Conservation (phyloP, 2,329 filamentous ascomycete species). For the Ophiostoma quercus region DNA sequence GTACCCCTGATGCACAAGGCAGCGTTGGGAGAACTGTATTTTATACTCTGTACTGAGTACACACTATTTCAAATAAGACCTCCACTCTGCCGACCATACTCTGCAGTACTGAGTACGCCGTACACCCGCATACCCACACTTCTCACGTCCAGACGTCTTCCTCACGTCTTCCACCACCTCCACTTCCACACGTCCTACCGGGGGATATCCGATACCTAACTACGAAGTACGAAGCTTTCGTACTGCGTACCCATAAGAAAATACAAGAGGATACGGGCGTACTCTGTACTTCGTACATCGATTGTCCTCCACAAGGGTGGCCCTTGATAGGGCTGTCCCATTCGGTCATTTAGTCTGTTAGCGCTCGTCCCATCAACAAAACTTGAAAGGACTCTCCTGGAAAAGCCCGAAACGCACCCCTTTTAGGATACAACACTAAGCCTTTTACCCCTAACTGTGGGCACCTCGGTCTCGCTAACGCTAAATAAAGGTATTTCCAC, state of each 20-base stretch:
- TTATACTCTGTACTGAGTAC: neutral
- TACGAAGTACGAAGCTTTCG: too few relatives aligned
- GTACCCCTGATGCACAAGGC: neutral
- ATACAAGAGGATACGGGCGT: neutral
- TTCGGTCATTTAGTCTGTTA: neutral
- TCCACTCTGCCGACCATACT: neutral
- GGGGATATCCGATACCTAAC: neutral
- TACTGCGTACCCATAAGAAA: neutral
- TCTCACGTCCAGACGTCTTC: too few relatives aligned
- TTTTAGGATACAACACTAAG: conserved; percentile 11
- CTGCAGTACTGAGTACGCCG: too few relatives aligned
- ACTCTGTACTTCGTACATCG: neutral
- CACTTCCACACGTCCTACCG: neutral
- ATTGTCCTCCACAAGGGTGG: neutral
- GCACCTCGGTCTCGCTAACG: conserved; percentile 14
- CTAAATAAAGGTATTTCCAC: conserved; percentile 15
- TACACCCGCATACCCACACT: too few relatives aligned
- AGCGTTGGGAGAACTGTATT: neutral
- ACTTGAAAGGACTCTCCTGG: neutral
- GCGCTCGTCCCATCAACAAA: neutral
- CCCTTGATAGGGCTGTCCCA: neutral
- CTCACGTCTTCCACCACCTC: neutral
- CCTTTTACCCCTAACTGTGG: conserved; percentile 10
- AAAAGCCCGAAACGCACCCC: neutral
- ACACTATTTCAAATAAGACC: neutral